Evolutionary conservation across 441 rosid species (phyloP), one percentile per base, ranked within the genome.

Genomic region (Pelargonium australe): DNA sequence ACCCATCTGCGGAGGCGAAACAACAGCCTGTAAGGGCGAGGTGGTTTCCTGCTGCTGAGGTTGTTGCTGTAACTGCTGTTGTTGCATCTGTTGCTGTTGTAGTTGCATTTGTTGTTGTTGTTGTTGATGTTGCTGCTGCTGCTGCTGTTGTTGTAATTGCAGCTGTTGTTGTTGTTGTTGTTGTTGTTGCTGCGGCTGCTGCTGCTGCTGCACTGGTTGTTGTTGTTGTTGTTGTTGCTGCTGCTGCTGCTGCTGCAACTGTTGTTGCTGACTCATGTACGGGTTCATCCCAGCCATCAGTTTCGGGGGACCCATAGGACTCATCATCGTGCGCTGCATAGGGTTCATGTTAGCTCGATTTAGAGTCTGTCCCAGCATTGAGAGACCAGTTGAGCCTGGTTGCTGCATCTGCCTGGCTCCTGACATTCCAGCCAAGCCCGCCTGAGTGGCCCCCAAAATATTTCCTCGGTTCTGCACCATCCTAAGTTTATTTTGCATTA

Each of bases 261-360:
- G 89, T n/a, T 85, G 96, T 65, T 84, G 89, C 25, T 77, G 97
- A 75, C 83, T 91, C 92, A 85, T 81, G 77, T 82, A 92, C 9
- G 58, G 63, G 74, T 83, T 85, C 87, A 87, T 83, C 72, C 92
- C 90, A 2, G 87, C 66, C 87, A 82, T 88, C 83, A 84, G 65
- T 77, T 91, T 95, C 53, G 97, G 96, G 2, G 98, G 99, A 51
- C 89, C 98, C 82, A 83, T 65, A 2, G 98, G 99, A 51, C 89
- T 97, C 82, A 83, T 65, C 61, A 83, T 79, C 55, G 78, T 68
- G 66, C 95, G 86, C 72, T 86, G 99, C 84, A 89, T 71, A 10
- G 72, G 67, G 75, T 66, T 84, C 80, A 84, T 85, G 83, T 75
- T 87, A 55, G 88, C 82, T 64, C 90, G 91, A 80, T 66, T 90